phyloP scores from a whole-genome alignment of 2,329 filamentous ascomycete genomes.

The Curvularia verruculosa region DNA sequence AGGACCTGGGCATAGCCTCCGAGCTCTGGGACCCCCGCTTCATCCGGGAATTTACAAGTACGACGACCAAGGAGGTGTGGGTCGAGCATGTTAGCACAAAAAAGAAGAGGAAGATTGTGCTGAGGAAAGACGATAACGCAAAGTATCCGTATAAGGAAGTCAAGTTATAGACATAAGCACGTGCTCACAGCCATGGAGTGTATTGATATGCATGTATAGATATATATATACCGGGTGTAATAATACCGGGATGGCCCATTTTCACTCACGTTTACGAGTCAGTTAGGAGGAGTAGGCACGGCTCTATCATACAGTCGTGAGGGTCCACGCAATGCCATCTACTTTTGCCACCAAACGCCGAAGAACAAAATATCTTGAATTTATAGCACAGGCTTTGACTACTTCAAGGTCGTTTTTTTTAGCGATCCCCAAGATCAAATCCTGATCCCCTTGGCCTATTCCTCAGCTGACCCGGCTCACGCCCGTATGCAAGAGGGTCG shows the following conservation, averaged over 20 bases:
- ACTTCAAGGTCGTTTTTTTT: slow-evolving; percentile 17
- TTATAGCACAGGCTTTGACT: slow-evolving; percentile 9
- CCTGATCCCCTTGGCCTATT: slow-evolving; percentile 37
- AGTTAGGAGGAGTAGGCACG: slow-evolving; percentile 6
- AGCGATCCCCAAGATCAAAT: slow-evolving; percentile 44
- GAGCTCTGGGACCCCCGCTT: slow-evolving; percentile 97
- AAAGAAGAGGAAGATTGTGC: slow-evolving; percentile 87
- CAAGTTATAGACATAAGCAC: slow-evolving; percentile 22
- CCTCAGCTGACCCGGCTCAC: slow-evolving; percentile 30
- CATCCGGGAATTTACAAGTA: slow-evolving; percentile 79
- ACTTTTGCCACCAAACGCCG: slow-evolving; percentile 16
- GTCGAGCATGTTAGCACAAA: slow-evolving; percentile 87
- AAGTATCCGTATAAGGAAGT: slow-evolving; percentile 67
- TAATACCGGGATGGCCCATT: slow-evolving; percentile 1
- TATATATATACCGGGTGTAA: slow-evolving; percentile 3
- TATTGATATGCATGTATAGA: slow-evolving; percentile 4
- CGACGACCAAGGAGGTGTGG: slow-evolving; percentile 79
- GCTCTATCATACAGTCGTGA: slow-evolving; percentile 9
- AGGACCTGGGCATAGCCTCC: slow-evolving; percentile 91
- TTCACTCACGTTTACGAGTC: slow-evolving; percentile 3
- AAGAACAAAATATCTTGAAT: not conserved
- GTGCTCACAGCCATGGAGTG: too few species aligned
- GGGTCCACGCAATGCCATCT: slow-evolving; percentile 10
- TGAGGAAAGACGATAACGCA: slow-evolving; percentile 80
- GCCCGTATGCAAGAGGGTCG: slow-evolving; percentile 45